Base-by-base conservation (phyloP, 202 grass and related monocot genomes). In the Dendrocalamus latiflorus region DNA sequence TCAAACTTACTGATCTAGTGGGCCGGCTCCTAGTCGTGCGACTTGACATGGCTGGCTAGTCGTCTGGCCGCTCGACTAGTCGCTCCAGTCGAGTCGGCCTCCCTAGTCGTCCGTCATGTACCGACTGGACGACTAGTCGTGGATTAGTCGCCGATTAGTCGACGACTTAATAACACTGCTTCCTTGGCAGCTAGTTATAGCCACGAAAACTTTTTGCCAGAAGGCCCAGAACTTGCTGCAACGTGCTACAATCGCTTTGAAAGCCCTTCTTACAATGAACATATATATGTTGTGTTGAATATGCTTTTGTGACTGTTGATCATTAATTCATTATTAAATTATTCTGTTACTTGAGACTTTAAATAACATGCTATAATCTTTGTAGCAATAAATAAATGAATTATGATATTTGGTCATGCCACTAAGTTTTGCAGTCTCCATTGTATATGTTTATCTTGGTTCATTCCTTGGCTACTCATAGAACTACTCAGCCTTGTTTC, bases 381-480 rank as follows among this genome's bases (percentile, higher is more conserved):
- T 39, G 15, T 74, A 74, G 26, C 57, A 24, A 50, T 15, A 72
- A 73, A 82, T 73, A 74, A 39, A 54, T 74, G 51, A 57, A 24
- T 68, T 36, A 48, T 48, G 21, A 39, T 68, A 80, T 80, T 76
- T 68, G 15, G 48, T 15, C 66, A 67, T 25, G 34, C 11, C 50
- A 56, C 18, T 57, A 41, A 74, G 67, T 26, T 55, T 66, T 68
- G 65, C 65, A 68, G 20, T 51, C 49, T n/a, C 65, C 41, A 9
- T n/a, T 22, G 37, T 43, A 41, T 68, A 24, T 21, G 22, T 42
- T 68, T 42, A 48, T 14, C 45, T 48, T 48, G 14, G 45, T 48
- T 48, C 13, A 48, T 48, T 48, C 45, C 4, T 48, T 48, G 13
- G 45, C 34, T 48, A 47, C 13, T 47, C 44, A 58, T 16, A 42